Base-by-base conservation (phyloP, 257 asterid species). In the Hygrophila difformis region DNA sequence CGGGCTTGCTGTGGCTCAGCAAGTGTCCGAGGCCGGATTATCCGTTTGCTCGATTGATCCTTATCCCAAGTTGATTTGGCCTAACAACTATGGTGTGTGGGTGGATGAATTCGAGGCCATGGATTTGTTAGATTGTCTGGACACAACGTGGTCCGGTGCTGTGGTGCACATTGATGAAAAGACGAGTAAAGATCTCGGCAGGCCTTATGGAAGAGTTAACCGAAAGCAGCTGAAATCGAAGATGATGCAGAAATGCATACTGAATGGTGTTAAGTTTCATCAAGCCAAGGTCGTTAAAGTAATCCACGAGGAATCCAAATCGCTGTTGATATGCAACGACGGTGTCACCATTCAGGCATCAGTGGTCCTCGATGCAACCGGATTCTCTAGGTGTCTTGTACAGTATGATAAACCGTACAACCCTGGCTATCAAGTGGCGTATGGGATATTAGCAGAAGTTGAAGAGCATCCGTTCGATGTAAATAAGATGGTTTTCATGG, bases 71-170 rank as follows among this genome's bases (percentile, higher is more conserved):
- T 38, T 91, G 65, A 82, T 91, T 42, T 91, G 99, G 99, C 96
- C 99, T 6, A 91, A 86, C 36, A 91, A 86, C 42, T 91, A 91
- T 67, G 99, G 96, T 36, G 99, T 91, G 24, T 91, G 96, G 99
- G 96, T 91, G 36, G 99, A 91, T 70, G 99, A 91, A 56, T 91
- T 91, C 53, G 99, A 91, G 69, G 94, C 96, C 56, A 85, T 91
- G 95, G 96, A 82, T 66, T 73, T 91, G 70, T 57, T 91, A 62
- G 99, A 91, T 72, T 91, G 99, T 59, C 69, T 91, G 37, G 99
- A 91, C 70, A 72, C 89, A 0, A 91, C 95, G 0, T 91, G 99
- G 99, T 68, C 96, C 1, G 89, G 96, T 18, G 96, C 99, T 36
- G 57, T 55, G 33, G 99, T 91, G 17, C 67, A 65, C 54, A 66